Evolutionary conservation across 805 yeast species (phyloP), one percentile per base, ranked within the genome.

Genomic region (Peterozyma xylosa): DNA sequence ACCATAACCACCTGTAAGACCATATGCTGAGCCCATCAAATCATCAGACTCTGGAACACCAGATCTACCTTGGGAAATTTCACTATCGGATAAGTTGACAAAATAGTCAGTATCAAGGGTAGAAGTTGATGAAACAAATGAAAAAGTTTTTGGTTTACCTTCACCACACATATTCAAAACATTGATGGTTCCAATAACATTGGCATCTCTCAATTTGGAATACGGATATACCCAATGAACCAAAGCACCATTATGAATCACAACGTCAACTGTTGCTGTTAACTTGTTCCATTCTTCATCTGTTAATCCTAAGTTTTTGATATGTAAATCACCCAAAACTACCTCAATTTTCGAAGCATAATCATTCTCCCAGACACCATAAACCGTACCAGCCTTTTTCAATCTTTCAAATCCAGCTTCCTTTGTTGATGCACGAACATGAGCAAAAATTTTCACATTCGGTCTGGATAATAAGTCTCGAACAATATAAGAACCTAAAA

Each of bases 181-280:
- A 55, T 90, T 86, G 47, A 91, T 65, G 0, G 98, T 85, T 37
- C 96, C 80, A 46, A 90, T 67, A 30, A 95, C 99, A 58, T 93
- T 93, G 32, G 98, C 93, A 52, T 87, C 96, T 54, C 98, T 78
- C 56, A 93, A 70, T 51, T 86, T 86, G 39, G 83, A 67, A 65
- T 93, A 93, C 27, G 99, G 98, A 62, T 86, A 93, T 2, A 90
- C 96, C 99, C 99, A 93, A 63, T 93, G 99, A 34, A 93, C 99
- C 49, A 90, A 71, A 14, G 99, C 99, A 69, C 98, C 99, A 54
- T 93, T 93, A 63, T 93, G 99, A 49, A 93, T 77, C 42, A 93
- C 80, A 3, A 82, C 82, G 62, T 95, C 99, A 46, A 91, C 70
- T 1, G 68, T 64, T 13, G 74, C 62, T 9, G 78, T 66, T 47